These are phyloP conservation scores for Citrus cavaleriei DNA, from an alignment of 345 rosid genomes.

Conservation along the genomic window DNA sequence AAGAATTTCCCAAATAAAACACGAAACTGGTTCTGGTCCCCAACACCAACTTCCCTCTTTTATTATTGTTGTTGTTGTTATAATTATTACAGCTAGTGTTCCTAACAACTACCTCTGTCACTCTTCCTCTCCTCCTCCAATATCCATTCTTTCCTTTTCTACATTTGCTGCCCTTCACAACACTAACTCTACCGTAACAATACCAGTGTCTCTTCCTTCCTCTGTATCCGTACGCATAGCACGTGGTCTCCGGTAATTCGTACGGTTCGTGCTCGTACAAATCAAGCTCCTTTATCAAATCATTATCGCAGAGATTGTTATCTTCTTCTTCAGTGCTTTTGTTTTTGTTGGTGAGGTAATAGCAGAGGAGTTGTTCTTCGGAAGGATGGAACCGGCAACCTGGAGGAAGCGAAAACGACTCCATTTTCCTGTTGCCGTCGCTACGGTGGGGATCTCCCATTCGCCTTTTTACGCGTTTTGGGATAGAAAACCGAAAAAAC, in stretches of 20 bases:
- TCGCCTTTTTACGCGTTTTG: too few relatives aligned
- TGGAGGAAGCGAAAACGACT: slow-evolving; percentile 24
- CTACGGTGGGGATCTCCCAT: not conserved
- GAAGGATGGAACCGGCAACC: slow-evolving; percentile 53
- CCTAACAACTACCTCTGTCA: slow-evolving; percentile 21
- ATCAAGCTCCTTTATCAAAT: slow-evolving; percentile 44
- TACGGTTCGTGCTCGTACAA: slow-evolving; percentile 35
- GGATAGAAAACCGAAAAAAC: too few relatives aligned
- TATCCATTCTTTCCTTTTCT: slow-evolving; percentile 40
- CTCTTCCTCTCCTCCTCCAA: slow-evolving; percentile 39
- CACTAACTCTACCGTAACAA: slow-evolving; percentile 30
- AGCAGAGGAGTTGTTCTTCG: slow-evolving; percentile 33
- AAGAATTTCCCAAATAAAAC: slow-evolving; percentile 33
- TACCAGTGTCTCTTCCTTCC: slow-evolving; percentile 49
- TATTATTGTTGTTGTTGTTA: slow-evolving; percentile 6
- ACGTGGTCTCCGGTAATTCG: slow-evolving; percentile 35
- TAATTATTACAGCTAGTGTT: not conserved
- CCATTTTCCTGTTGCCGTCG: not conserved
- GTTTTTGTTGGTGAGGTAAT: slow-evolving; percentile 44
- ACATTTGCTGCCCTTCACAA: slow-evolving; percentile 10
- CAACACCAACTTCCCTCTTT: slow-evolving; percentile 23
- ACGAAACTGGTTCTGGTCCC: slow-evolving; percentile 40
- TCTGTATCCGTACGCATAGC: slow-evolving; percentile 25
- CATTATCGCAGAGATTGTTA: slow-evolving; percentile 9
- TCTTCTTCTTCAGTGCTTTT: not conserved